Percentiles rank a stretch among this genome's conserved stretches.
Evolutionary conservation across 345 rosid genomes (phyloP).

Genomic region (Murraya paniculata): DNA sequence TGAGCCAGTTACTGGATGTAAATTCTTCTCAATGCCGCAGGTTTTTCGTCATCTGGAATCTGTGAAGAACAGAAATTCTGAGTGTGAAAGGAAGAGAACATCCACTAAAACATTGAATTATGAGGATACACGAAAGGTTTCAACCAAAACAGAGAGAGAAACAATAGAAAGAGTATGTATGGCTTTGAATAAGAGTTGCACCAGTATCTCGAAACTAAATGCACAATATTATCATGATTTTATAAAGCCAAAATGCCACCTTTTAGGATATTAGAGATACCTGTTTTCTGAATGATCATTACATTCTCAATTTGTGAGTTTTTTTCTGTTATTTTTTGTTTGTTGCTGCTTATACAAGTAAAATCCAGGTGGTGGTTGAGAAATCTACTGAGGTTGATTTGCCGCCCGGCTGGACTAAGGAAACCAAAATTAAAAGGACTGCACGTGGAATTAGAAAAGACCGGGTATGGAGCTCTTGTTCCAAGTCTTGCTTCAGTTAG

Average conservation of each 20-base stretch:
- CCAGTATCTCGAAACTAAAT: not conserved
- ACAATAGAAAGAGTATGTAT: not conserved
- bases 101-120: not conserved
- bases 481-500: slow-evolving; percentile 2
- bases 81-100: slow-evolving; percentile 15
- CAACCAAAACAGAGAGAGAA: not conserved
- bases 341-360: not conserved
- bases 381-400: slow-evolving; percentile 25
- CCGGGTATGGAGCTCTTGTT: slow-evolving; percentile 26
- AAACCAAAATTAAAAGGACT: slow-evolving; percentile 24
- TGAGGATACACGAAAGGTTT: not conserved
- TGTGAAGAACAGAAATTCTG: slow-evolving; percentile 8
- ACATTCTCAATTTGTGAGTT: not conserved
- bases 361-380: slow-evolving; percentile 30
- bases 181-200: not conserved
- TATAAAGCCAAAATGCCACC: not conserved
- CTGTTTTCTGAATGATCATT: not conserved
- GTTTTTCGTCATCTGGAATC: slow-evolving; percentile 33
- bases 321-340: not conserved
- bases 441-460: slow-evolving; percentile 24
- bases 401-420: slow-evolving; percentile 44
- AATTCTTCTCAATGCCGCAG: slow-evolving; percentile 39
- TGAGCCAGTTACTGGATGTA: slow-evolving; percentile 33
- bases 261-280: not conserved
- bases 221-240: not conserved